Evolutionary conservation across 495 filamentous ascomycete species (phyloP), one percentile per base, ranked within the genome.

Genomic region (Hypoxylon lenormandii): DNA sequence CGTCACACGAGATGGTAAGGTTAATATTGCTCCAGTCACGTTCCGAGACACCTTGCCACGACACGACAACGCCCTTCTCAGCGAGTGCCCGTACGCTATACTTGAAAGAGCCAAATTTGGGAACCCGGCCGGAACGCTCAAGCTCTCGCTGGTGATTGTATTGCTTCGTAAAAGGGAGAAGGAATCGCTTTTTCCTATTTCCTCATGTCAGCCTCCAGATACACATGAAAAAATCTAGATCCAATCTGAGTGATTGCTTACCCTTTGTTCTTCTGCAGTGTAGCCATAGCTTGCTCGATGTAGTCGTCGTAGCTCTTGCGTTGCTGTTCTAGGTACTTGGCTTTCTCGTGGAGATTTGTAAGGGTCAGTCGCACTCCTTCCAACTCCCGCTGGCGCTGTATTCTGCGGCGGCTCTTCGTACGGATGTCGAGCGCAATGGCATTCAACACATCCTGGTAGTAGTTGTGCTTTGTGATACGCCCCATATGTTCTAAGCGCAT

Each of bases 301-400:
- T 97, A 98, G 79, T 98, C 93, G 75, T 99, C 97, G 83, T 97
- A 99, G 65, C 89, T 93, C 83, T 97, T 96, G 42, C 97, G 86
- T 79, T 98, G 96, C 64, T 91, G 89, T 71, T 99, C 96, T 1
- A 99, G 85, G 80, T 93, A 98, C 49, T 85, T 84, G 21, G 95
- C 93, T 78, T 99, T 97, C 69, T 96, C 92, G 76, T 92, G 91
- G 54, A 99, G 81, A 65, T 94, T 91, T 7, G 81, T 82, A 26
- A 97, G 87, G 4, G 95, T 99, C 66, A 92, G 80, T 16, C 91
- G 87, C 40, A 97, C 92, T 64, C 91, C 90, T 69, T 98, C 95
- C 38, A 98, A 78, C 77, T 99, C 96, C 28, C 92, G 88, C 71
- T 94, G 89, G 55, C 95, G 87, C 73, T 98, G 93, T 30, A 98